phyloP scores from a whole-genome alignment of 2,329 filamentous ascomycete species.

The Beauveria caledonica region DNA sequence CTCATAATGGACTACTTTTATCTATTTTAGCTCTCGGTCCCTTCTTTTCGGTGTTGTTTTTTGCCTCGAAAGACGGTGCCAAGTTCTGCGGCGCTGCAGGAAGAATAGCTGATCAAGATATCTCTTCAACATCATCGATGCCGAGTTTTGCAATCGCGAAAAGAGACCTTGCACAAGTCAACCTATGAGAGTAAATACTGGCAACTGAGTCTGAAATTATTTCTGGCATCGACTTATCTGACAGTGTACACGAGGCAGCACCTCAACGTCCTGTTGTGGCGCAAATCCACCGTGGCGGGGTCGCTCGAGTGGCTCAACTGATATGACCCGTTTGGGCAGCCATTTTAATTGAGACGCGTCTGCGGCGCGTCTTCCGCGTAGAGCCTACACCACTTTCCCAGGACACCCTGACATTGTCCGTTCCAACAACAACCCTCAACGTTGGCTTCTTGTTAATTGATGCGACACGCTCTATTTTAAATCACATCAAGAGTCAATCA shows the following conservation, averaged over 20 bases:
- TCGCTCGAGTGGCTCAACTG: background rate
- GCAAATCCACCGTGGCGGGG: background rate
- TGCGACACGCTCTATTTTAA: background rate
- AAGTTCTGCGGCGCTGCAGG: too few relatives aligned
- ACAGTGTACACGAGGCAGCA: background rate
- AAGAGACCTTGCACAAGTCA: too few relatives aligned
- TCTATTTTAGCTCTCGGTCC: too few relatives aligned
- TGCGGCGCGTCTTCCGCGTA: conserved; percentile 8
- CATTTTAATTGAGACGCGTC: conserved; percentile 12
- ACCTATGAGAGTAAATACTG: too few relatives aligned
- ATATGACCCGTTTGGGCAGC: background rate
- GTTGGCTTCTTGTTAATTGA: background rate
- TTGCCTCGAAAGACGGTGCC: too few relatives aligned
- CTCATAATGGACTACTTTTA: too few relatives aligned
- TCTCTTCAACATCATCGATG: too few relatives aligned
- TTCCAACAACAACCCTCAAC: background rate
- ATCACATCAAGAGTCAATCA: background rate
- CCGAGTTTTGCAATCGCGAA: too few relatives aligned
- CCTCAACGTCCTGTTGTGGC: background rate
- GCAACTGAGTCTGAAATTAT: too few relatives aligned
- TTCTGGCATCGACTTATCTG: too few relatives aligned
- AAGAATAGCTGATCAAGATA: too few relatives aligned
- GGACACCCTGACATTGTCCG: background rate
- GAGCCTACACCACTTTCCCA: background rate
- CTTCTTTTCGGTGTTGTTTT: too few relatives aligned